Percentiles rank a stretch among this genome's conserved stretches.
phyloP scores from a whole-genome alignment of 75 land plant species.

The Isoetes taiwanensis region DNA sequence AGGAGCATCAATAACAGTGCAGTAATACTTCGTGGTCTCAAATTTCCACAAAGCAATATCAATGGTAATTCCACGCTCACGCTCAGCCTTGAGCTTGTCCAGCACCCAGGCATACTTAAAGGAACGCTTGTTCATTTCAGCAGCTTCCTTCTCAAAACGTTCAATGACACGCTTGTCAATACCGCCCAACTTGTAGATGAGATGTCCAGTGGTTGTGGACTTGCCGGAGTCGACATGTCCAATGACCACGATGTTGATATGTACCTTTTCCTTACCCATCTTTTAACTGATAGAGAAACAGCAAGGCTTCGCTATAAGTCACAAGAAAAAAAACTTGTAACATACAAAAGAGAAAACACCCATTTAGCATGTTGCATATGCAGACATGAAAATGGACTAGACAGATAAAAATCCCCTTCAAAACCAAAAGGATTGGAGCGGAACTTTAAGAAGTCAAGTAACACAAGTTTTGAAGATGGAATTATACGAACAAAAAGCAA shows the following conservation, averaged over 20 bases:
- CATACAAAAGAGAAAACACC: no score
- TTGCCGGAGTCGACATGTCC: constrained; percentile 50
- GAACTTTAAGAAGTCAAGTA: no score
- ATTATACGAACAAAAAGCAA: no score
- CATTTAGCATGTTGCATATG: no score
- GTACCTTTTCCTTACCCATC: constrained; percentile 58
- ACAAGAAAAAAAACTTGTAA: no score
- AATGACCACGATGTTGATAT: constrained; percentile 63
- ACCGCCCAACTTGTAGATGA: constrained; percentile 38
- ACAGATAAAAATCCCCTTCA: no score
- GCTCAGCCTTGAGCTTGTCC: constrained; percentile 57
- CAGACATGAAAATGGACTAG: no score
- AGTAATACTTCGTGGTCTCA: constrained; percentile 50
- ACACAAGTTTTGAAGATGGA: no score
- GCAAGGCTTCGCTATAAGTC: no score
- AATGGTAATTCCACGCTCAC: constrained; percentile 60
- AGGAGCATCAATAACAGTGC: constrained; percentile 43
- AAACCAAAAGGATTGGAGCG: no score
- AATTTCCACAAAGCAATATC: constrained; percentile 60
- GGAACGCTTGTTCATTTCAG: constrained; percentile 44
- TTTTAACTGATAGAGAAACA: no score
- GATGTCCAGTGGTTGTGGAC: constrained; percentile 41
- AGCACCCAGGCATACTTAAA: constrained; percentile 51
- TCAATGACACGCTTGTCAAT: constrained; percentile 44
- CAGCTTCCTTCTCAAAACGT: constrained; percentile 42